phyloP scores from a whole-genome alignment of 352 stramenopile species.

The Phytophthora vignae region DNA sequence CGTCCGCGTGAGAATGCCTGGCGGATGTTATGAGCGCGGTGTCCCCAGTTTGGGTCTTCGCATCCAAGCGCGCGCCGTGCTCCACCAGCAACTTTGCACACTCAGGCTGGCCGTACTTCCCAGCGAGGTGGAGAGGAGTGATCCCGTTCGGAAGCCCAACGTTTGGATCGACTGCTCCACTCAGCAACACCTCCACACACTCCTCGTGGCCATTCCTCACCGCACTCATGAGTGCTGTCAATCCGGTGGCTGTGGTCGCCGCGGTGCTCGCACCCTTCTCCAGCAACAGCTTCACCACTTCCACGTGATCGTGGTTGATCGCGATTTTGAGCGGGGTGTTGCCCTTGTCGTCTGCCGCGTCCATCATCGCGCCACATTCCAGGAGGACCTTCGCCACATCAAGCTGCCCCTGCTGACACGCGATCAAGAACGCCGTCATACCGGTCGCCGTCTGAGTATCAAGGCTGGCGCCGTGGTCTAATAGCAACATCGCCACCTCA shows the following conservation, averaged over 20 bases:
- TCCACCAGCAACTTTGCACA: background rate
- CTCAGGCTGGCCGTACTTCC: background rate
- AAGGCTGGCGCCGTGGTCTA: background rate
- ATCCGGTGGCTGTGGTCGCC: background rate
- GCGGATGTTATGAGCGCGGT: background rate
- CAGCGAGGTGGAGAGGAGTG: background rate
- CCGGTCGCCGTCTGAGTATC: background rate
- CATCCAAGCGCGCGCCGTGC: background rate
- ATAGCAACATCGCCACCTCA: slow-evolving; percentile 5
- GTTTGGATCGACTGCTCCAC: background rate
- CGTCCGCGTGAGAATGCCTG: background rate
- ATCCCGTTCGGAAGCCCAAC: background rate
- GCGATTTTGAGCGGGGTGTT: slow-evolving; percentile 10
- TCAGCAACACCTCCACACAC: slow-evolving; percentile 11
- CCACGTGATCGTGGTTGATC: background rate
- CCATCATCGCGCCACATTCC: background rate
- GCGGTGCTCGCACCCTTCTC: slow-evolving; percentile 1
- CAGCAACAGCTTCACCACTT: slow-evolving; percentile 8
- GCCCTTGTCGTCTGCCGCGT: slow-evolving; percentile 2
- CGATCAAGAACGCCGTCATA: background rate
- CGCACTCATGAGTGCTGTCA: slow-evolving; percentile 6
- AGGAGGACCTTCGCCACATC: slow-evolving; percentile 6
- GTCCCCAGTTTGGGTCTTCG: background rate
- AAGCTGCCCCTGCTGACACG: background rate
- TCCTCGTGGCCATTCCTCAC: background rate